Percentiles rank a stretch among this genome's conserved stretches.
phyloP scores from a whole-genome alignment of 768 basidiomycete species.

The Postia placenta region DNA sequence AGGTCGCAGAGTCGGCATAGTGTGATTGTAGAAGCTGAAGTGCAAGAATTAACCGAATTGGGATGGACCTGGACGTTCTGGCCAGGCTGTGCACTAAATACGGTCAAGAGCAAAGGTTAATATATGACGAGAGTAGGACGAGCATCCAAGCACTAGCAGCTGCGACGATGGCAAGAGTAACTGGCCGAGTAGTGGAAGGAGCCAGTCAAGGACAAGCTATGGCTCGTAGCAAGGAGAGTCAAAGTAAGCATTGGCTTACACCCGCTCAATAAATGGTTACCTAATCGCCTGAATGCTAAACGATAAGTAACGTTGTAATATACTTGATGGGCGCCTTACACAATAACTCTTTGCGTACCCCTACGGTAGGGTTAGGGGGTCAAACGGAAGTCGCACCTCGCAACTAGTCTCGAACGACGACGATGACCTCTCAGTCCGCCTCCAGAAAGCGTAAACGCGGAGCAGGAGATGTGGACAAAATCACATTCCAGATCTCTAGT shows the following conservation, averaged over 20 bases:
- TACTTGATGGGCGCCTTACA: too few species aligned
- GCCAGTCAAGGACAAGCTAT: not conserved
- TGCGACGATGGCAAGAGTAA: too few species aligned
- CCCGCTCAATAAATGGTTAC: too few species aligned
- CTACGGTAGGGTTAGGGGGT: too few species aligned
- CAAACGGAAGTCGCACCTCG: not conserved
- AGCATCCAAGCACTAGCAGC: too few species aligned
- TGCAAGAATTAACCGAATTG: not conserved
- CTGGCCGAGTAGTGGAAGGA: not conserved
- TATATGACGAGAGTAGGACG: not conserved
- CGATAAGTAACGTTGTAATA: too few species aligned
- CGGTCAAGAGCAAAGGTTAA: not conserved
- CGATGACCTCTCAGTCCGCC: not conserved
- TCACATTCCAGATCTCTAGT: constrained; percentile 32
- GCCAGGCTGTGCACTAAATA: not conserved
- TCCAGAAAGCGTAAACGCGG: constrained; percentile 44
- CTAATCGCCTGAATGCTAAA: too few species aligned
- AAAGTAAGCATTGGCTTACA: too few species aligned
- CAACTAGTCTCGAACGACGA: not conserved
- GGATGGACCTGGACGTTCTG: too few species aligned
- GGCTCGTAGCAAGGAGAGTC: too few species aligned
- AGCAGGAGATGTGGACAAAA: constrained; percentile 26
- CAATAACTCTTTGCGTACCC: too few species aligned
- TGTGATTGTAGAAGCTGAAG: not conserved
- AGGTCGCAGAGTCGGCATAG: not conserved